Evolutionary conservation across 345 rosid species (phyloP).

Genomic region (Clausena lansium): DNA sequence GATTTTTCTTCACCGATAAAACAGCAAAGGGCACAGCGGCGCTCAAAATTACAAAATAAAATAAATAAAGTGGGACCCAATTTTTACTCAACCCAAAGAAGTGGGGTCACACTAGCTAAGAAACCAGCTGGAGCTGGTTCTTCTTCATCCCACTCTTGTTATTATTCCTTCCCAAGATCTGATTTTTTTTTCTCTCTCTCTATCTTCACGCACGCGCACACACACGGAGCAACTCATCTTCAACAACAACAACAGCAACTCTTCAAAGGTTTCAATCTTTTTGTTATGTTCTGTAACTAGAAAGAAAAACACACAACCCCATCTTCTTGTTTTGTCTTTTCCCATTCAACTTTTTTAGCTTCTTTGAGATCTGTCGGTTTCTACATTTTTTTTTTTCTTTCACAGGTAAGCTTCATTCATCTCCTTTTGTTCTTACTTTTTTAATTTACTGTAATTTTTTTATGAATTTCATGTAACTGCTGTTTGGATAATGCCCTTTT

Average conservation of each 20-base stretch:
- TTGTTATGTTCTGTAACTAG: background rate
- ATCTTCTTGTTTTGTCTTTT: background rate
- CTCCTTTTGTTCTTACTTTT: background rate
- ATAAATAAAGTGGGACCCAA: constrained; percentile 19
- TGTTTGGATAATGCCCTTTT: background rate
- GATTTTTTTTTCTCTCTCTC: background rate
- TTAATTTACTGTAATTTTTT: background rate
- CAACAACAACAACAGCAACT: background rate
- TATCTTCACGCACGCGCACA: background rate
- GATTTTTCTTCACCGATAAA: background rate
- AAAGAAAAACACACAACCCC: background rate
- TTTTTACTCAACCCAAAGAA: background rate
- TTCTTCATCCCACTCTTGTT: background rate
- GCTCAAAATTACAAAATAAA: background rate
- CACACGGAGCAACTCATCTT: background rate
- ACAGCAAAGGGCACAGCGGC: background rate
- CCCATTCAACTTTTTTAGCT: background rate
- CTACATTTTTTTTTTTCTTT: background rate
- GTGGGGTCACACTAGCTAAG: constrained; percentile 22
- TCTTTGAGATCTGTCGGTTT: constrained; percentile 29
- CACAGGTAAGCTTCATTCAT: constrained; percentile 11
- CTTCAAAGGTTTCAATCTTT: background rate
- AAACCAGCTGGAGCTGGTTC: constrained; percentile 29
- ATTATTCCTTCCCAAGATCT: constrained; percentile 22
- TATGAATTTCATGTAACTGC: background rate